These are phyloP conservation scores for Hippophae gyantsensis DNA, from an alignment of 306 rosid species.

Conservation along the genomic window DNA sequence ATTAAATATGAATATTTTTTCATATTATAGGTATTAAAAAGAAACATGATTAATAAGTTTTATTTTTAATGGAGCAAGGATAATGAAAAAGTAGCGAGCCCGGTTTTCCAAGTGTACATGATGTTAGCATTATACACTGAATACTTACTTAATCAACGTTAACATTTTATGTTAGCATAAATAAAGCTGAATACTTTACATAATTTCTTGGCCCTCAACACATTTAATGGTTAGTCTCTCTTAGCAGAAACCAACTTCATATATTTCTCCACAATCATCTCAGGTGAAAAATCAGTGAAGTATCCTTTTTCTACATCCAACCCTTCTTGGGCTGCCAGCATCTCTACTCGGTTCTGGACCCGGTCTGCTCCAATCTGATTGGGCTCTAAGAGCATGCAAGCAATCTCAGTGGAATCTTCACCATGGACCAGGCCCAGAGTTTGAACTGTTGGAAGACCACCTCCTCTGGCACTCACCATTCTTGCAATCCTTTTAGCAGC, in stretches of 20 bases:
- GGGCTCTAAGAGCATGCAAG: slow-evolving; percentile 77
- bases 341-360: slow-evolving; percentile 62
- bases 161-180: no score
- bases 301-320: slow-evolving; percentile 72
- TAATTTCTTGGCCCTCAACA: no score
- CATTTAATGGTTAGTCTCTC: slow-evolving; percentile 9
- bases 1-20: no score
- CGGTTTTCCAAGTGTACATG: no score
- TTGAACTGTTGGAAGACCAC: slow-evolving; percentile 76
- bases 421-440: slow-evolving; percentile 52
- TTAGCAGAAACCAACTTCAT: slow-evolving; percentile 34
- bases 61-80: no score
- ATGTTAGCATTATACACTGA: no score
- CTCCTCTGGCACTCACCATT: slow-evolving; percentile 79
- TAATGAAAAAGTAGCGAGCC: no score
- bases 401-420: slow-evolving; percentile 53
- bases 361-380: slow-evolving; percentile 60
- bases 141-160: no score
- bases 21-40: no score
- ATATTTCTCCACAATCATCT: slow-evolving; percentile 47
- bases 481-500: slow-evolving; percentile 50
- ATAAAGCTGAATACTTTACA: slow-evolving; percentile 2
- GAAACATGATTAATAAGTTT: no score
- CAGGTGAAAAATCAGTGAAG: slow-evolving; percentile 69
- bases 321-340: slow-evolving; percentile 62